Conservation (phyloP, 2,329 filamentous ascomycete species). For the Verticillium zaregamsianum region DNA sequence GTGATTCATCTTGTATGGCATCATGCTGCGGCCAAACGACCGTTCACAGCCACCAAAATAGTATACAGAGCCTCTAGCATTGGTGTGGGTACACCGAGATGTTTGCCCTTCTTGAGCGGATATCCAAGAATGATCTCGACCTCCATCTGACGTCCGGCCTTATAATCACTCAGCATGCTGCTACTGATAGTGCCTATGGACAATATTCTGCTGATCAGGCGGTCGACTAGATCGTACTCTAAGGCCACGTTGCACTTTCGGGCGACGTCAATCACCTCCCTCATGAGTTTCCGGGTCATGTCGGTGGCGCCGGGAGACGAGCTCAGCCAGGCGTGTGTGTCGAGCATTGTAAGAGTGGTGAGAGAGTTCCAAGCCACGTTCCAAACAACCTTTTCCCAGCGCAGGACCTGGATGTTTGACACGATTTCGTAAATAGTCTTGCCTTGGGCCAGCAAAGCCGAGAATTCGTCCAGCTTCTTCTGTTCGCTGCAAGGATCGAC, state of each 20-base stretch:
- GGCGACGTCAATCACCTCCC: constrained; percentile 53
- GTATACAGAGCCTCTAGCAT: constrained; percentile 37
- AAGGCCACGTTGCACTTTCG: constrained; percentile 45
- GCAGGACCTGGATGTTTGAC: constrained; percentile 49
- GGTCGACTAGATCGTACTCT: constrained; percentile 40
- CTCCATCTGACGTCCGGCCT: constrained; percentile 54
- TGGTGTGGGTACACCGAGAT: constrained; percentile 50
- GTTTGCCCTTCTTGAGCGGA: constrained; percentile 49
- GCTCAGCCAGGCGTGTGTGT: constrained; percentile 46
- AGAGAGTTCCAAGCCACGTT: constrained; percentile 60
- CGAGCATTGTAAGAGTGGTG: constrained; percentile 49
- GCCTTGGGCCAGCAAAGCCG: constrained; percentile 32
- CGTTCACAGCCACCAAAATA: constrained; percentile 27
- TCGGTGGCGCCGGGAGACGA: constrained; percentile 40
- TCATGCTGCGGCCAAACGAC: background rate
- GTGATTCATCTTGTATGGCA: too few species aligned
- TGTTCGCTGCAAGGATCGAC: constrained; percentile 25
- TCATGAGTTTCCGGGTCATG: constrained; percentile 44
- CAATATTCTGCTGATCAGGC: constrained; percentile 42
- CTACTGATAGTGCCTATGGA: constrained; percentile 37
- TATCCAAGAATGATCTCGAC: constrained; percentile 61
- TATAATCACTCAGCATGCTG: constrained; percentile 56
- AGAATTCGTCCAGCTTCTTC: constrained; percentile 33
- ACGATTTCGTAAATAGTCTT: constrained; percentile 42
- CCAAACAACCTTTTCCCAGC: constrained; percentile 58